Percentiles rank a stretch among this genome's conserved stretches.
These are phyloP conservation scores for Coleophoma crateriformis DNA, from an alignment of 2,329 filamentous ascomycete species.

Conservation along the genomic window DNA sequence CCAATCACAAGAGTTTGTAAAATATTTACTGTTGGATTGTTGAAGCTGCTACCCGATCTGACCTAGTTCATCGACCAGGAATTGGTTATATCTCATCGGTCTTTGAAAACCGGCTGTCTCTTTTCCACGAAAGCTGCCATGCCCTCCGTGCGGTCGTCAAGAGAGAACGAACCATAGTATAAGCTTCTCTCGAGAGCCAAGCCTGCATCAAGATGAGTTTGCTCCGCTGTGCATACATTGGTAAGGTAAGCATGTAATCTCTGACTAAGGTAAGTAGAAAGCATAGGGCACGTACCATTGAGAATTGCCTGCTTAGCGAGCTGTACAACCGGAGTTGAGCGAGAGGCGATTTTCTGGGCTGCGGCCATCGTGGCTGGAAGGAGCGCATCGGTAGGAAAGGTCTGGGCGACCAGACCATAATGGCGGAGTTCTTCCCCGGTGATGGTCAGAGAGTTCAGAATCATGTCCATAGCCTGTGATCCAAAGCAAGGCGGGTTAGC, in stretches of 20 bases:
- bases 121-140: slow-evolving; percentile 56
- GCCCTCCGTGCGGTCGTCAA: slow-evolving; percentile 51
- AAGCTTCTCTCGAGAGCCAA: slow-evolving; percentile 31
- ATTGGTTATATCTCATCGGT: background rate
- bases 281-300: slow-evolving; percentile 25
- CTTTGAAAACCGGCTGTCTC: slow-evolving; percentile 48
- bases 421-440: slow-evolving; percentile 11
- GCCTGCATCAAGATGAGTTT: slow-evolving; percentile 33
- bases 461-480: slow-evolving; percentile 20
- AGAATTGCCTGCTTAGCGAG: slow-evolving; percentile 38
- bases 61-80: too few relatives aligned
- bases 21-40: too few relatives aligned
- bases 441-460: slow-evolving; percentile 13
- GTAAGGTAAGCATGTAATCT: background rate
- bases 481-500: background rate
- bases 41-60: too few relatives aligned
- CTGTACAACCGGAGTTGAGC: slow-evolving; percentile 33
- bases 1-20: too few relatives aligned
- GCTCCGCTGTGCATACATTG: slow-evolving; percentile 28
- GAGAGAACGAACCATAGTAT: slow-evolving; percentile 29
- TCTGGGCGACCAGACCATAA: slow-evolving; percentile 17
- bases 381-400: slow-evolving; percentile 29
- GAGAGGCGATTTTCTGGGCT: slow-evolving; percentile 32
- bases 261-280: background rate
- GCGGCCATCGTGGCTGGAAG: slow-evolving; percentile 31